phyloP scores from a whole-genome alignment of 345 rosid genomes.

The Populus alba region DNA sequence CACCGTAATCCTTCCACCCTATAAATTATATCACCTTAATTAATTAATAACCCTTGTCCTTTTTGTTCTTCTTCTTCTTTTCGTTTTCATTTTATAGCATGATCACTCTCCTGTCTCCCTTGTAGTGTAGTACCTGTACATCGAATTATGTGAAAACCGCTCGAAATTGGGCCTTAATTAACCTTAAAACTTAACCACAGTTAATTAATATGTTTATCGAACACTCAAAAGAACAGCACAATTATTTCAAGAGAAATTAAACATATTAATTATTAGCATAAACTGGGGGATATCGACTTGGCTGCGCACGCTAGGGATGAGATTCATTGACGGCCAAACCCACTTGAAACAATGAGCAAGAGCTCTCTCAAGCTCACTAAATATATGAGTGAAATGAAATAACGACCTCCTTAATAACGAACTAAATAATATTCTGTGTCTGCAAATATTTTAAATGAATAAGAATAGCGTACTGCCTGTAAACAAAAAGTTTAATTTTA shows the following conservation, averaged over 20 bases:
- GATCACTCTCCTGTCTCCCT: too few relatives aligned
- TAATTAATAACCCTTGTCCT: too few relatives aligned
- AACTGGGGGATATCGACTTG: too few relatives aligned
- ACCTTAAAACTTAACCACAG: too few relatives aligned
- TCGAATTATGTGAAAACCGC: background rate
- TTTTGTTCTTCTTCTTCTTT: too few relatives aligned
- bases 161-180: background rate
- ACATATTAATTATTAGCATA: too few relatives aligned
- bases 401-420: background rate
- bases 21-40: background rate
- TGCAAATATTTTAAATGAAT: slow-evolving; percentile 14
- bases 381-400: background rate
- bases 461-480: background rate
- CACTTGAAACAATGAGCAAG: background rate
- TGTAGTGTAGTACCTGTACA: background rate
- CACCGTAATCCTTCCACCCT: background rate
- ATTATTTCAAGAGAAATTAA: too few relatives aligned
- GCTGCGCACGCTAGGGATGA: too few relatives aligned
- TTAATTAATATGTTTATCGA: too few relatives aligned
- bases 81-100: too few relatives aligned
- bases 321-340: too few relatives aligned
- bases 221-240: too few relatives aligned
- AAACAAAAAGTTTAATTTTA: slow-evolving; percentile 4
- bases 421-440: background rate
- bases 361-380: background rate